Base-by-base conservation (phyloP, 345 rosid genomes). In the Acer negundo region DNA sequence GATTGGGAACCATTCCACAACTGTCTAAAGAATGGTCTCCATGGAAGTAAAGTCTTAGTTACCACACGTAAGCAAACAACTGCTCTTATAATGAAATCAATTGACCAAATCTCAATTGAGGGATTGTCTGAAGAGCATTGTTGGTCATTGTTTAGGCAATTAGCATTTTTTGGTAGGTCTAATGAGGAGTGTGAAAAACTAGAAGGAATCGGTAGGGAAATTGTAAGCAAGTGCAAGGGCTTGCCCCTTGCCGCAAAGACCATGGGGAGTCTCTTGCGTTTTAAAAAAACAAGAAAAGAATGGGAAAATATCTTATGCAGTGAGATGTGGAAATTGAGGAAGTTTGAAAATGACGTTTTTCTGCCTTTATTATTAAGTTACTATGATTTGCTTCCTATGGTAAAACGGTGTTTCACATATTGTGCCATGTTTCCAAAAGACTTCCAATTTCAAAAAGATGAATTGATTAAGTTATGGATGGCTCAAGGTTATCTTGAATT, bases 351-450 rank as follows among this genome's bases (percentile, higher is more conserved):
- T 16, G 75, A 38, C 2, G 16, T 75, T 22, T 69, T 51, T 5
- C 6, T n/a, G 1, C 67, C 72, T 63, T 13, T 80, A 6, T 17
- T 35, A 17, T 28, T 65, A 17, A 65, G 69, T 31, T 35, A 31
- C 19, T 35, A 31, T 35, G 47, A 31, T 65, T 17, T 65, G 13
- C 10, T 23, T 28, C 6, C 11, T 7, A 65, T 7, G 7, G 9
- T 65, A n/a, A 65, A 35, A 65, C 38, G 7, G 4, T 65, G 47
- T 65, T 65, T 65, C 5, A 28, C 69, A 28, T 75, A 70, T 42
- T 80, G 82, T 70, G 79, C 79, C 8, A 17, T 80, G 7, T 53
- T 79, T 24, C 79, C 82, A 7, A 80, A 75, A 26, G 79, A 80
- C 22, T 55, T 63, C 16, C 0, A 0, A 0, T 28, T 65, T 15